phyloP scores from a whole-genome alignment of 1,139 yeast species.

The Yamadazyma mexicana region DNA sequence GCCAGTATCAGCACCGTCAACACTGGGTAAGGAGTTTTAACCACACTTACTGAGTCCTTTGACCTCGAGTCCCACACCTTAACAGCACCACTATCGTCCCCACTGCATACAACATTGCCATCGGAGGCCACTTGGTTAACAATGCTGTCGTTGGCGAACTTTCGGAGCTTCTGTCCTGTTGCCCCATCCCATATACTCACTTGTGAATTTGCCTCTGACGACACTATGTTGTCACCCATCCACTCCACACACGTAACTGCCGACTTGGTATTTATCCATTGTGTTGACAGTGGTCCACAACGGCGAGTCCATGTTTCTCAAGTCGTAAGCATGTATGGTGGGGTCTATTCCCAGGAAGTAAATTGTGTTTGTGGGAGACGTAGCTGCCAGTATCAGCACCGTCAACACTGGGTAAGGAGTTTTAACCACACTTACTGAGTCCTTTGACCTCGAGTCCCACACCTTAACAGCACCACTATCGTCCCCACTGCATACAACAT shows the following conservation, averaged over 20 bases:
- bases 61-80: slow-evolving; percentile 66
- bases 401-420: slow-evolving; percentile 61
- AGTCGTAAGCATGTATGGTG: slow-evolving; percentile 55
- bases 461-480: slow-evolving; percentile 62
- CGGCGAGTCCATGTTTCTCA: slow-evolving; percentile 37
- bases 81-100: slow-evolving; percentile 65
- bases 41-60: slow-evolving; percentile 37
- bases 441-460: slow-evolving; percentile 67
- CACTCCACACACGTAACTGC: slow-evolving; percentile 54
- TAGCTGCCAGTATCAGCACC: slow-evolving; percentile 35
- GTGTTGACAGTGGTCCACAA: slow-evolving; percentile 52
- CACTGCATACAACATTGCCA: slow-evolving; percentile 46
- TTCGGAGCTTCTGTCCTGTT: slow-evolving; percentile 56
- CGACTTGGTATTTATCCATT: slow-evolving; percentile 30
- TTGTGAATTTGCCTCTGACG: slow-evolving; percentile 54
- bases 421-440: slow-evolving; percentile 33
- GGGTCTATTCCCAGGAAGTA: slow-evolving; percentile 73
- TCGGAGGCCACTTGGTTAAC: slow-evolving; percentile 52
- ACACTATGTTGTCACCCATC: slow-evolving; percentile 40
- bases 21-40: slow-evolving; percentile 57
- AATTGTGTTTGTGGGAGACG: too few relatives aligned
- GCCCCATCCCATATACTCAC: slow-evolving; percentile 56
- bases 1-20: slow-evolving; percentile 47
- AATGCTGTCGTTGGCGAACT: slow-evolving; percentile 28
- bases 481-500: slow-evolving; percentile 50